phyloP scores from a whole-genome alignment of 2,329 filamentous ascomycete species.

The Penicillium sp. region DNA sequence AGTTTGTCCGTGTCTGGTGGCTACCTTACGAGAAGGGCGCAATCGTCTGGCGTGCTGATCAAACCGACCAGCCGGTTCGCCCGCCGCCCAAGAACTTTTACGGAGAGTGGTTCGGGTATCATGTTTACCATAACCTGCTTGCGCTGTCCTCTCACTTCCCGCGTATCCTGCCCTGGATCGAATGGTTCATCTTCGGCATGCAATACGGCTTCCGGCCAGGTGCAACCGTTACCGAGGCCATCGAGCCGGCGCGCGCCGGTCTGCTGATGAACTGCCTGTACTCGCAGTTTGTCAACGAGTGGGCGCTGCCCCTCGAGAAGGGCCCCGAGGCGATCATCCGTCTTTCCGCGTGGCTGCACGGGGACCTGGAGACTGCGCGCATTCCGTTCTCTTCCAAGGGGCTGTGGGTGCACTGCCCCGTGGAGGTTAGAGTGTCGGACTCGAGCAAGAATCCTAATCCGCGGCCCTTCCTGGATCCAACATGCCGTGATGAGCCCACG shows the following conservation, averaged over 20 bases:
- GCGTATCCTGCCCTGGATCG: conserved; percentile 78
- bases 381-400: conserved; percentile 82
- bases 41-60: conserved; percentile 86
- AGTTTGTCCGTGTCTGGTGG: conserved; percentile 98
- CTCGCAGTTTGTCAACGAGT: conserved; percentile 98
- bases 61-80: conserved; percentile 63
- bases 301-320: conserved; percentile 83
- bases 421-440: conserved; percentile 86
- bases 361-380: conserved; percentile 66
- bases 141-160: conserved; percentile 78
- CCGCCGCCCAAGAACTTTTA: conserved; percentile 73
- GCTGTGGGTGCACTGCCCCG: conserved; percentile 82
- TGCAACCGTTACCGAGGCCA: conserved; percentile 66
- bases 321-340: conserved; percentile 85
- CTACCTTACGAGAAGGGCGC: conserved; percentile 87
- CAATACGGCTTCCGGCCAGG: conserved; percentile 83
- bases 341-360: conserved; percentile 82
- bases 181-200: conserved; percentile 97
- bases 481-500: conserved; percentile 66
- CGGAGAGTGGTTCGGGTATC: conserved; percentile 77
- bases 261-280: conserved; percentile 97
- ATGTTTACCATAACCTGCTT: conserved; percentile 89
- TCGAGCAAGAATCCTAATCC: conserved; percentile 55
- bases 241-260: conserved; percentile 77
- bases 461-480: conserved; percentile 73